Evolutionary conservation across 441 rosid species (phyloP), one percentile per base, ranked within the genome.

Genomic region (Corymbia calophylla): DNA sequence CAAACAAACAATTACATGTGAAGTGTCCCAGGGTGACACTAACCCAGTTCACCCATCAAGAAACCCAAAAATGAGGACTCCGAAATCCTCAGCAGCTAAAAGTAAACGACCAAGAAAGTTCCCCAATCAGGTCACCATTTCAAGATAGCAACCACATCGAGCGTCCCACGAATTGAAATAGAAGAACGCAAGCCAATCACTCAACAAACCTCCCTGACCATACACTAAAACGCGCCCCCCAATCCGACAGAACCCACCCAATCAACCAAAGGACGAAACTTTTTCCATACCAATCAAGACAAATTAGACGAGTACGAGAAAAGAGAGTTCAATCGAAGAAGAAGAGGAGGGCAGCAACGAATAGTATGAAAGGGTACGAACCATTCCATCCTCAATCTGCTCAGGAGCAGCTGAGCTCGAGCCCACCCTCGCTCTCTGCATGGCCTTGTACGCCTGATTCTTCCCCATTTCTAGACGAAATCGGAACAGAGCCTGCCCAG

Each of bases 391-490:
- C 62, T 97, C 99, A 92, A 97, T 91, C 93, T 95, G 98, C 3
- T 97, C 99, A 29, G 99, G 97, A 39, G 92, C 97, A 11, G 94
- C 98, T 44, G 99, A 96, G 94, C 93, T 90, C 77, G 98, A 95
- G 86, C 98, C 99, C 86, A 95, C 91, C 95, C 95, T 93, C 29
- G 99, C 91, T 95, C 95, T 94, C 95, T 98, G 99, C 99, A 98
- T 97, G 90, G 99, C 99, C 92, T 98, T 98, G 97, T 98, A 96
- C 51, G 99, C 96, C 93, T 98, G 99, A 92, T 97, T 98, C 94
- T 98, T 97, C 86, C 99, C 99, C 99, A 98, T 98, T 80, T 88
- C 31, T 0, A 53, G 4, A 80, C 85, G 85, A 25, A 44, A 44
- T 80, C 85, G 53, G 0, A 4, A 25, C 53, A 80, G 31, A 25